A percentile compares a stretch with the other conserved stretches of the same genome.
phyloP scores from a whole-genome alignment of 148 eudicot genomes.

The Cornus suecica region DNA sequence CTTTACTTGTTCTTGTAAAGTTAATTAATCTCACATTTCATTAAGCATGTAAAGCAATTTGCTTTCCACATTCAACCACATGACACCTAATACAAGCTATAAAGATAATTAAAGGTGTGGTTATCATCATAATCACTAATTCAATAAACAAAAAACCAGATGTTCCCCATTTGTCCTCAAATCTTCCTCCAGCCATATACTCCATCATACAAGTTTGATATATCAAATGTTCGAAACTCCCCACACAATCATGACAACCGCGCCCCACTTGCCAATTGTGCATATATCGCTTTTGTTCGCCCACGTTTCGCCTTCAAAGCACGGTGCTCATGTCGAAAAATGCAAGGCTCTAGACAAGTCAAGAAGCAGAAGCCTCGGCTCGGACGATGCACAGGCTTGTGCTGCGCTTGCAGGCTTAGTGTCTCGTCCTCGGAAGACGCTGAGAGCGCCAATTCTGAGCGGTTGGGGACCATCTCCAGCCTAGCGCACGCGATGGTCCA shows the following conservation, averaged over 20 bases:
- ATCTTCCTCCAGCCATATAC: constrained; percentile 18
- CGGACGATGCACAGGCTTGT: constrained; percentile 51
- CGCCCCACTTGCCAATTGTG: constrained; percentile 22
- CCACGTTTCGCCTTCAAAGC: constrained; percentile 19
- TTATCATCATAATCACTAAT: constrained; percentile 14
- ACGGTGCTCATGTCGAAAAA: constrained; percentile 9
- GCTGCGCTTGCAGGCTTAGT: constrained; percentile 61
- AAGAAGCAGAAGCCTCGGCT: constrained; percentile 38
- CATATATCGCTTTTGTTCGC: constrained; percentile 21
- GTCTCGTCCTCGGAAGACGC: constrained; percentile 42
- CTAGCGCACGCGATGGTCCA: constrained; percentile 77
- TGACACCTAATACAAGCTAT: constrained; percentile 22
- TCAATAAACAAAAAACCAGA: constrained; percentile 16
- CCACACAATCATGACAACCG: constrained; percentile 47
- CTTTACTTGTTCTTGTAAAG: no score
- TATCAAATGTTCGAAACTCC: neutral
- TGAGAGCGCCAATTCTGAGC: constrained; percentile 35
- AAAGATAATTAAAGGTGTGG: constrained; percentile 2
- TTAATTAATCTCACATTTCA: no score
- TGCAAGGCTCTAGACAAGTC: constrained; percentile 33
- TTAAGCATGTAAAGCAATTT: no score
- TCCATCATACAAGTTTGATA: no score
- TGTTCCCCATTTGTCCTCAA: constrained; percentile 10
- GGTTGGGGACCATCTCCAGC: constrained; percentile 42
- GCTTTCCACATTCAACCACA: neutral